Conservation (phyloP, 768 basidiomycete genomes). For the Trametes maxima region DNA sequence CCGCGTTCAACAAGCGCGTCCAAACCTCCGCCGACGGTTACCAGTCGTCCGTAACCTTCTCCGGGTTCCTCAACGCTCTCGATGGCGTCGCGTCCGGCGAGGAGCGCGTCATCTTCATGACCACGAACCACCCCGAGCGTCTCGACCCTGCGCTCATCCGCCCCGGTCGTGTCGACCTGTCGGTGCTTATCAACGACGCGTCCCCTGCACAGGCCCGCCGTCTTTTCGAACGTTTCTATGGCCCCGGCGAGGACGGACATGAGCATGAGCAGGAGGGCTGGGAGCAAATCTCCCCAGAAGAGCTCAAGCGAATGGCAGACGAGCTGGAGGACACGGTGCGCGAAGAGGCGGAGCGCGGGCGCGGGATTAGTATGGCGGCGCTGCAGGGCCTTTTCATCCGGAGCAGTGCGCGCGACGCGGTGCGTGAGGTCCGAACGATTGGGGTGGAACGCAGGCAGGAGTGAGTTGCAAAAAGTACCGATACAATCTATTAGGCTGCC, state of each 20-base stretch:
- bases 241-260: slow-evolving; percentile 26
- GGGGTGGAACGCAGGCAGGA: slow-evolving; percentile 8
- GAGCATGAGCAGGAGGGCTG: slow-evolving; percentile 18
- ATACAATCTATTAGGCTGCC: slow-evolving; percentile 13
- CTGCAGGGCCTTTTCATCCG: slow-evolving; percentile 95
- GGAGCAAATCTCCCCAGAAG: slow-evolving; percentile 40
- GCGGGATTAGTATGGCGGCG: slow-evolving; percentile 90
- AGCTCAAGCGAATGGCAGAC: slow-evolving; percentile 50
- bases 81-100: slow-evolving; percentile 98
- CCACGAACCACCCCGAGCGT: slow-evolving; percentile 91
- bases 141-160: slow-evolving; percentile 95
- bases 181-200: slow-evolving; percentile 84
- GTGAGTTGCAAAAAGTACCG: slow-evolving; percentile 11
- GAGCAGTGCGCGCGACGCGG: slow-evolving; percentile 57
- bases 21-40: slow-evolving; percentile 93
- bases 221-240: slow-evolving; percentile 87
- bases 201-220: slow-evolving; percentile 74
- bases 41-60: slow-evolving; percentile 96
- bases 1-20: slow-evolving; percentile 92
- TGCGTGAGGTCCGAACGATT: slow-evolving; percentile 50
- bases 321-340: slow-evolving; percentile 57
- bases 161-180: slow-evolving; percentile 92
- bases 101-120: slow-evolving; percentile 98
- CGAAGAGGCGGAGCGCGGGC: slow-evolving; percentile 51
- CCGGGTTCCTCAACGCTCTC: slow-evolving; percentile 93